Conservation (phyloP, 129 eudicot species). For the Smallanthus sonchifolius region DNA sequence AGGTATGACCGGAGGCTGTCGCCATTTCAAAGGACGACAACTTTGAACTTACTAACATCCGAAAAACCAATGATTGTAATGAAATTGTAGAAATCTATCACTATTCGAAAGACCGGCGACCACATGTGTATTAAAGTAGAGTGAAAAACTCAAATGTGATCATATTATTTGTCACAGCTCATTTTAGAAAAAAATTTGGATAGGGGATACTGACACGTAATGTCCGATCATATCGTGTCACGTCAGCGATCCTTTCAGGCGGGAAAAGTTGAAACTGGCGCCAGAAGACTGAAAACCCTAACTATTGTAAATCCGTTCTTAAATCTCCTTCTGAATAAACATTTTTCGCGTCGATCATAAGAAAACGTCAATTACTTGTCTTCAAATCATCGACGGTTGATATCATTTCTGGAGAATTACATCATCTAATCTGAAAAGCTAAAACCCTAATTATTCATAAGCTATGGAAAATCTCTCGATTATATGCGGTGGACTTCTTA, state of each 20-base stretch:
- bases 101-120: too few relatives aligned
- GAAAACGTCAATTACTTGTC: neutral
- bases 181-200: too few relatives aligned
- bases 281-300: constrained; percentile 24
- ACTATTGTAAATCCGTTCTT: constrained; percentile 2
- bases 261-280: constrained; percentile 27
- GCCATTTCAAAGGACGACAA: too few relatives aligned
- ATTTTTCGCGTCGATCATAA: neutral
- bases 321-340: neutral
- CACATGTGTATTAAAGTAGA: too few relatives aligned
- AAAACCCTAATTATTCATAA: constrained; percentile 5
- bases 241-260: neutral
- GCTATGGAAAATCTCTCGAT: constrained; percentile 55
- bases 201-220: neutral
- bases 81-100: too few relatives aligned
- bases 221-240: neutral
- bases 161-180: too few relatives aligned
- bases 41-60: too few relatives aligned
- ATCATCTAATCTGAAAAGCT: neutral
- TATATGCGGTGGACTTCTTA: constrained; percentile 67
- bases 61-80: too few relatives aligned
- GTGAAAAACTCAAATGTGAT: too few relatives aligned
- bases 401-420: neutral
- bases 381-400: neutral
- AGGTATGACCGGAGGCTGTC: too few relatives aligned